Percentiles rank a stretch among this genome's conserved stretches.
These are phyloP conservation scores for Karstenula rhodostoma DNA, from an alignment of 2,329 filamentous ascomycete species.

Conservation along the genomic window DNA sequence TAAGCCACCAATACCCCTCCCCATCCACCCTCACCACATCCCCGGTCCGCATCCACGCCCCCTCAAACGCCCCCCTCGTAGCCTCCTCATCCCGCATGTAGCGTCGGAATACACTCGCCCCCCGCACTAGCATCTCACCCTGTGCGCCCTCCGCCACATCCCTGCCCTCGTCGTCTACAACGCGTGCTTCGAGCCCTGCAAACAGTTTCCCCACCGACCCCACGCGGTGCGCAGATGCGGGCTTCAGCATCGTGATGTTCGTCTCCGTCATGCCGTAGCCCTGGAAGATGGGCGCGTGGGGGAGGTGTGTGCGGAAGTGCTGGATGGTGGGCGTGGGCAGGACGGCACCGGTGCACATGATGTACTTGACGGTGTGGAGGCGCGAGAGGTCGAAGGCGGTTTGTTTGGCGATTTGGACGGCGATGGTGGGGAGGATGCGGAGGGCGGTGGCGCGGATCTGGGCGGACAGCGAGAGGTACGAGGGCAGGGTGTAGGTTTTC, in stretches of 20 bases:
- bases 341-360: conserved; percentile 32
- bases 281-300: conserved; percentile 26
- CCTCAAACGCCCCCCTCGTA: conserved; percentile 33
- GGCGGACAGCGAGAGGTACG: conserved; percentile 21
- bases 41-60: conserved; percentile 43
- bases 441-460: conserved; percentile 19
- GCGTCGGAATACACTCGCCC: conserved; percentile 37
- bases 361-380: conserved; percentile 25
- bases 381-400: conserved; percentile 19
- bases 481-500: conserved; percentile 23
- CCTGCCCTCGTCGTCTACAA: conserved; percentile 39
- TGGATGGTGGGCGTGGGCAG: conserved; percentile 23
- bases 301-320: conserved; percentile 19
- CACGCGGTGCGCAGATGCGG: conserved; percentile 19
- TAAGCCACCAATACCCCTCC: conserved; percentile 43
- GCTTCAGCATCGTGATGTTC: conserved; percentile 24
- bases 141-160: conserved; percentile 37
- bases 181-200: conserved; percentile 29
- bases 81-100: conserved; percentile 39
- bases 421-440: conserved; percentile 32
- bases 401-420: conserved; percentile 30
- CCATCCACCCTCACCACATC: conserved; percentile 39
- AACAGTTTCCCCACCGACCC: conserved; percentile 29
- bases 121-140: conserved; percentile 38
- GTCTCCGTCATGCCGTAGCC: conserved; percentile 34